phyloP scores from a whole-genome alignment of 2,329 filamentous ascomycete species.

The Diplodia sapinea region DNA sequence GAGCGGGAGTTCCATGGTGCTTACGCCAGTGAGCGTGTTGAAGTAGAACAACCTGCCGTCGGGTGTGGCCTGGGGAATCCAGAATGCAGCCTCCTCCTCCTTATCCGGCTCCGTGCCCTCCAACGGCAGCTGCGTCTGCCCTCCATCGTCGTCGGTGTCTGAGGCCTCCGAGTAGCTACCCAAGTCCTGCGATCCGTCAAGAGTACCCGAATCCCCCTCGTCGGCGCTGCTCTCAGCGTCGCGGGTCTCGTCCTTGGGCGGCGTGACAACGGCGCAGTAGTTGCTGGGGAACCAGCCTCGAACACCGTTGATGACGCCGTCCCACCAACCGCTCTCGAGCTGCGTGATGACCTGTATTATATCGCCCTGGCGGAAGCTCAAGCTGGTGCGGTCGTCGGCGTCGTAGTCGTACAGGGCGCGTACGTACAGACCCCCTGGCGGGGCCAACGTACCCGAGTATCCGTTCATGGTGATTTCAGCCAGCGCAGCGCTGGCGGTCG shows the following conservation, averaged over 20 bases:
- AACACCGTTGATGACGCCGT: slow-evolving; percentile 95
- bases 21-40: slow-evolving; percentile 95
- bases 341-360: slow-evolving; percentile 98
- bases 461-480: slow-evolving; percentile 53
- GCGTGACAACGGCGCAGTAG: slow-evolving; percentile 87
- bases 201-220: slow-evolving; percentile 43
- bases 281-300: slow-evolving; percentile 99
- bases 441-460: slow-evolving; percentile 56
- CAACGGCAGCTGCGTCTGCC: slow-evolving; percentile 64
- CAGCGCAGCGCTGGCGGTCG: slow-evolving; percentile 33
- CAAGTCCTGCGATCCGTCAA: slow-evolving; percentile 56
- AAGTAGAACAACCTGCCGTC: slow-evolving; percentile 96
- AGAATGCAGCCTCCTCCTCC: slow-evolving; percentile 91
- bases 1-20: slow-evolving; percentile 90
- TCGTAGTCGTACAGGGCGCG: slow-evolving; percentile 97
- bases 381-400: slow-evolving; percentile 92
- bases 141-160: slow-evolving; percentile 54
- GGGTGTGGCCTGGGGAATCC: slow-evolving; percentile 95
- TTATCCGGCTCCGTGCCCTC: slow-evolving; percentile 69
- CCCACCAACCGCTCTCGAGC: slow-evolving; percentile 98
- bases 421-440: slow-evolving; percentile 75
- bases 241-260: slow-evolving; percentile 72
- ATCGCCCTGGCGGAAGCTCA: slow-evolving; percentile 96
- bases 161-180: slow-evolving; percentile 67
- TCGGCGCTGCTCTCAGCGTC: slow-evolving; percentile 57